Base-by-base conservation (phyloP, 176 grass and related monocot species). In the Themeda triandra region DNA sequence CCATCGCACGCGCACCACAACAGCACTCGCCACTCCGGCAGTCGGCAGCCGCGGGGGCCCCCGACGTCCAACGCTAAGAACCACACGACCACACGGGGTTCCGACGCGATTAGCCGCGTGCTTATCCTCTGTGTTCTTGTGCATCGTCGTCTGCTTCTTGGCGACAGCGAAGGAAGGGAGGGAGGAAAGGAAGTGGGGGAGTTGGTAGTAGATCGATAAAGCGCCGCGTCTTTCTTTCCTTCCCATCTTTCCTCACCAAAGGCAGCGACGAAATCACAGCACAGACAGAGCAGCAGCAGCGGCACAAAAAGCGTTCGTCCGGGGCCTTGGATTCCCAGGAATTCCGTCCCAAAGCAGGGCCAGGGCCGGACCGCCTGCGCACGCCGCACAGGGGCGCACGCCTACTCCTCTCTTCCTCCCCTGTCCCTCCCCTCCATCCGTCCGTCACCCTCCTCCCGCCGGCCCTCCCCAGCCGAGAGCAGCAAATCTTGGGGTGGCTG, bases 261-360 rank as follows among this genome's bases (percentile, higher is more conserved):
- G 35, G 54, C 49, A n/a, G n/a, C 23, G 41, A n/a, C 9, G 13
- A 4, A 5, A 10, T 23, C 17, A 46, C 41, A 25, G 62, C 51
- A 42, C 37, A 46, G 33, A 75, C 6, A 53, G 49, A 23, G 73
- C 46, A 6, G 28, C 72, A 1, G 72, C 72, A 13, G 28, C 15
- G 8, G 18, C 18, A 59, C 21, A 59, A 63, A 63, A 63, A 42
- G 76, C 76, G 76, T 42, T 78, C 56, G 75, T 77, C 75, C 19
- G 35, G 29, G 28, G 82, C 76, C 28, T 78, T 56, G 88, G 83
- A 77, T 66, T 82, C 88, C 88, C 78, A 40, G 63, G 41, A 86
- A 90, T 86, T 86, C 78, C 83, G n/a, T 80, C 49, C 77, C 71
- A 60, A 18, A 80, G 82, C 58, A 0, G 70, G n/a, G n/a, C n/a